Conservation (phyloP, 140 eudicot genomes). For the Bidens hawaiensis region DNA sequence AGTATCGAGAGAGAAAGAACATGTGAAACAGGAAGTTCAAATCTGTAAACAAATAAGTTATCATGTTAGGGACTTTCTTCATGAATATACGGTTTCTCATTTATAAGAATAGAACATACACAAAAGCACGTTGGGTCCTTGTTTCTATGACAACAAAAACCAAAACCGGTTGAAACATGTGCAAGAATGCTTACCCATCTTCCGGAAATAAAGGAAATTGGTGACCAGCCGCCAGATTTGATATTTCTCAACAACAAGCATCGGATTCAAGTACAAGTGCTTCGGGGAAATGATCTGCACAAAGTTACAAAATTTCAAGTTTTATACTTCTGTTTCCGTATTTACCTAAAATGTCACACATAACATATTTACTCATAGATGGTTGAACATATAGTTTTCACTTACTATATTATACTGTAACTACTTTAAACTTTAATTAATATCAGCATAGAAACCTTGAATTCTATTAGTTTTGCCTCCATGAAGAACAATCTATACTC, state of each 20-base stretch:
- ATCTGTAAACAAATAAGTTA: constrained; percentile 41
- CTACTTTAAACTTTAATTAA: background rate
- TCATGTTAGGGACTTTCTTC: constrained; percentile 11
- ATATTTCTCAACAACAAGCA: constrained; percentile 78
- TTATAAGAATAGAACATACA: constrained; percentile 2
- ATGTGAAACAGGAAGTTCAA: constrained; percentile 97
- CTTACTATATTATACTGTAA: background rate
- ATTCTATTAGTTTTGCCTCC: background rate
- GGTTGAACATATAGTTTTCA: too few species aligned
- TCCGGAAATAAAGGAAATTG: constrained; percentile 85
- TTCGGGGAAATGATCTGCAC: constrained; percentile 95
- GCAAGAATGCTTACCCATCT: constrained; percentile 57
- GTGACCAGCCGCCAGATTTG: constrained; percentile 90
- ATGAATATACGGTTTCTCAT: background rate
- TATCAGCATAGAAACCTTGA: background rate
- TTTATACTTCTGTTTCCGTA: background rate
- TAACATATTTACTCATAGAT: background rate
- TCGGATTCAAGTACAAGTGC: constrained; percentile 81
- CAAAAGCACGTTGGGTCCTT: background rate
- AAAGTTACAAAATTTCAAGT: constrained; percentile 4
- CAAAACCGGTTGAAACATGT: background rate
- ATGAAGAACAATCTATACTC: too few species aligned
- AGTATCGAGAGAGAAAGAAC: constrained; percentile 98
- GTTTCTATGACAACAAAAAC: background rate
- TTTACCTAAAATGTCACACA: background rate